A percentile compares a stretch with the other conserved stretches of the same genome.
phyloP scores from a whole-genome alignment of 208 protist species.

The Trypanosoma rangeli region DNA sequence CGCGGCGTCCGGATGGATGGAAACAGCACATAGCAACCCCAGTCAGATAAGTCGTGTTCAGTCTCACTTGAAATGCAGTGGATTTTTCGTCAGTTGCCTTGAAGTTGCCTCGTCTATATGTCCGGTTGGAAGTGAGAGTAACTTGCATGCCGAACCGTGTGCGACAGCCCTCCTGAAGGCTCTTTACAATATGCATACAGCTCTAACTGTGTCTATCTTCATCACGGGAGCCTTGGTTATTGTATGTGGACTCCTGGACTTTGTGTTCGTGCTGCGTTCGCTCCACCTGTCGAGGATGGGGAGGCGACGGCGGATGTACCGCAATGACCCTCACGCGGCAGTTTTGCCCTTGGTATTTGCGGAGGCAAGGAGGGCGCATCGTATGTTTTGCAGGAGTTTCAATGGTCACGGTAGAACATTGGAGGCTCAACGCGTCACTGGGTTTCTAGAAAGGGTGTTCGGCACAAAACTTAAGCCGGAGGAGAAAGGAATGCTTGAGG shows the following conservation, averaged over 20 bases:
- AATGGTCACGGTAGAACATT: constrained; percentile 19
- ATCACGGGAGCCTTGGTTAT: constrained; percentile 35
- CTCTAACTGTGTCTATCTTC: constrained; percentile 28
- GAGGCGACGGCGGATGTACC: constrained; percentile 39
- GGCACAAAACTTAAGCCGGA: constrained; percentile 31
- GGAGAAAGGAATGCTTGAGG: constrained; percentile 17
- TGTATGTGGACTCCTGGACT: constrained; percentile 29
- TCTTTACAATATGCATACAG: constrained; percentile 27
- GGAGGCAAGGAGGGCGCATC: constrained; percentile 27
- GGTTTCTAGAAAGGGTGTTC: constrained; percentile 53
- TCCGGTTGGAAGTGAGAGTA: constrained; percentile 34
- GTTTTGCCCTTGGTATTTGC: constrained; percentile 41
- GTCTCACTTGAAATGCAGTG: constrained; percentile 47
- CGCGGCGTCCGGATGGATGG: constrained; percentile 30
- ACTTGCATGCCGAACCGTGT: constrained; percentile 44
- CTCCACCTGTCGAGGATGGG: constrained; percentile 32
- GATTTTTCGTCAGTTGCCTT: constrained; percentile 55
- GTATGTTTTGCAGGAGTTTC: constrained; percentile 34
- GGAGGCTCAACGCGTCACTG: constrained; percentile 14
- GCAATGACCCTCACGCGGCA: constrained; percentile 34
- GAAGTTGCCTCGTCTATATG: constrained; percentile 45
- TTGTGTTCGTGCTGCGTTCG: constrained; percentile 43
- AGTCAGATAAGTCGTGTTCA: constrained; percentile 38
- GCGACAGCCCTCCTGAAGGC: constrained; percentile 30
- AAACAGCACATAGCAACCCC: constrained; percentile 4